phyloP scores from a whole-genome alignment of 2,329 filamentous ascomycete species.

The Sclerotinia minor region DNA sequence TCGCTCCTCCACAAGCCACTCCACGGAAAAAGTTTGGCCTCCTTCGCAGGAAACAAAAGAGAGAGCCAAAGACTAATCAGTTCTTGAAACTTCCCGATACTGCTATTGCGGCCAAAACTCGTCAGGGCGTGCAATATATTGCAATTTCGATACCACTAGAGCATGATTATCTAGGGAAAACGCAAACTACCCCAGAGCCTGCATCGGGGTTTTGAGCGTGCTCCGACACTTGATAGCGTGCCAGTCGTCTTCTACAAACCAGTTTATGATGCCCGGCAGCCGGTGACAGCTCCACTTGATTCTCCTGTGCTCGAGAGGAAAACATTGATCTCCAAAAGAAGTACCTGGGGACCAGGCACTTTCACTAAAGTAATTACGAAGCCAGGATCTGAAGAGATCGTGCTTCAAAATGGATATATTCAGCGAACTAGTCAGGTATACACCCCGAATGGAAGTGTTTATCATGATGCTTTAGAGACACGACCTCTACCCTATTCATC shows the following conservation, averaged over 20 bases:
- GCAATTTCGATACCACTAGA: conserved; percentile 61
- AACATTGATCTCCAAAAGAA: not conserved
- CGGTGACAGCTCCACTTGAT: conserved; percentile 19
- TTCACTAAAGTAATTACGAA: conserved; percentile 12
- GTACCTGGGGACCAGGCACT: conserved; percentile 12
- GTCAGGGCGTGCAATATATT: conserved; percentile 56
- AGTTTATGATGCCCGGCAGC: conserved; percentile 44
- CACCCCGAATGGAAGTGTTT: not conserved
- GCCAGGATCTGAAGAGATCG: conserved; percentile 23
- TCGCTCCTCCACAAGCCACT: conserved; percentile 46
- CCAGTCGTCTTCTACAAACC: conserved; percentile 35
- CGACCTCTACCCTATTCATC: not conserved
- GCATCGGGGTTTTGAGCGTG: conserved; percentile 35
- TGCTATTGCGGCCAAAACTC: conserved; percentile 56
- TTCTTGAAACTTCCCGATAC: conserved; percentile 53
- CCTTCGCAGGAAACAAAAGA: conserved; percentile 41
- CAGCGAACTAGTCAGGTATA: conserved; percentile 20
- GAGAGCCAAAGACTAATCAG: conserved; percentile 41
- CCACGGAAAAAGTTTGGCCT: conserved; percentile 40
- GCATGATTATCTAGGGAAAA: conserved; percentile 47
- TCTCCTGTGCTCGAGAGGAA: not conserved
- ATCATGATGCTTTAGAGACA: not conserved
- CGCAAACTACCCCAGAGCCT: not conserved
- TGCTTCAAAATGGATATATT: conserved; percentile 27
- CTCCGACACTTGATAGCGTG: conserved; percentile 27